Conservation (phyloP, 2,329 filamentous ascomycete species). For the Chaetomium strumarium region DNA sequence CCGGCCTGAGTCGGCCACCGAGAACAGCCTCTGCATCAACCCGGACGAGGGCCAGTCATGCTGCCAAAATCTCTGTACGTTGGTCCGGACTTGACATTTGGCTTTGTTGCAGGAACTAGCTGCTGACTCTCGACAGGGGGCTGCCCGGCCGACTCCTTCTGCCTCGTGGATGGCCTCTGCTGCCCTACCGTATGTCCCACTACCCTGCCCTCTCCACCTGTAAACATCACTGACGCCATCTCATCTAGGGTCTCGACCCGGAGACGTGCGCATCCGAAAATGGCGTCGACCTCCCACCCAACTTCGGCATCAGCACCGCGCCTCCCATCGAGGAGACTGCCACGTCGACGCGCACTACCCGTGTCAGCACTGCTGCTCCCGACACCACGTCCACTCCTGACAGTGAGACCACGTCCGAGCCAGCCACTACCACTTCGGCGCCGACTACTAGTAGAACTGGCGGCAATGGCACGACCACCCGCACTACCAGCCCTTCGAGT, state of each 20-base stretch:
- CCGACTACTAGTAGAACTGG: not conserved
- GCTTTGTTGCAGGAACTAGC: not conserved
- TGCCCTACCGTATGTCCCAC: conserved; percentile 5
- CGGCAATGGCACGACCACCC: no score
- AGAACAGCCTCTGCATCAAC: conserved; percentile 8
- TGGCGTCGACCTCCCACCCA: conserved; percentile 7
- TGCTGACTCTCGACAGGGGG: conserved; percentile 2
- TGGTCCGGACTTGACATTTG: not conserved
- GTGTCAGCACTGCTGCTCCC: not conserved
- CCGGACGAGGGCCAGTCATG: conserved; percentile 8
- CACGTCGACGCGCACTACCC: not conserved
- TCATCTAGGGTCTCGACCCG: conserved; percentile 6
- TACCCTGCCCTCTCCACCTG: not conserved
- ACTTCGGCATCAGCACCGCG: conserved; percentile 3
- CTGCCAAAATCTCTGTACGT: conserved; percentile 7
- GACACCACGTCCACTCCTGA: not conserved
- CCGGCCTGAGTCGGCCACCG: not conserved
- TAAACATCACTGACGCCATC: not conserved
- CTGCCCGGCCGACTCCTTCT: conserved; percentile 8
- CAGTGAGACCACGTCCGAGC: not conserved
- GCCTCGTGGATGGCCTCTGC: conserved; percentile 10
- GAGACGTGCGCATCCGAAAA: conserved; percentile 7
- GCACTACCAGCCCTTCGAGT: no score
- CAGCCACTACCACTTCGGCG: not conserved
- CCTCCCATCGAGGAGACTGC: not conserved